Base-by-base conservation (phyloP, 495 filamentous ascomycete species). In the Pseudomonodictys pantanalensis region DNA sequence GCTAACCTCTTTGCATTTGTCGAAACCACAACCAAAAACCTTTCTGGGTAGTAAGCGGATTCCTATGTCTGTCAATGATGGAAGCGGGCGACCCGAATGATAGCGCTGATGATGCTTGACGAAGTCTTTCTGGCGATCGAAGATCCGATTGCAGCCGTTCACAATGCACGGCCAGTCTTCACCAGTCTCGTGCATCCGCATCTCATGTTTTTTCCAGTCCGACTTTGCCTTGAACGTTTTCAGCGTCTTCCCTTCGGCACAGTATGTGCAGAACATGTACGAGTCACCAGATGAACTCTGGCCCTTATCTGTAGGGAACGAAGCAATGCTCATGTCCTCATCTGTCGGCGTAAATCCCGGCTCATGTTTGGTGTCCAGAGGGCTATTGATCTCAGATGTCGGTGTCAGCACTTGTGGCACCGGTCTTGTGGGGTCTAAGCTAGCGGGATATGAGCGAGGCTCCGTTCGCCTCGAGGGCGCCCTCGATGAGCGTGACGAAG, bases 131-230 rank as follows among this genome's bases (percentile, higher is more conserved):
- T 64, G 54, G n/a, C 61, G 47, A 23, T 58, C 54, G 26, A 54
- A 55, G n/a, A 64, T 52, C 5, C 55, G 30, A 20, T 33, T 48
- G 49, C 61, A 64, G 15, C 61, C 61, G 23, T 54, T 46, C 2
- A 59, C 61, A 5, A 47, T 39, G 22, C 61, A 64, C n/a, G 47
- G 61, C 54, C 54, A 64, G 29, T 64, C 61, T 26, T 58, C 61
- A 0, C 61, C 61, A 11, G 61, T 64, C 50, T 64, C 61, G 43
- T 64, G 61, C 54, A 64, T 58, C 24, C 55, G 38, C 54, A 58
- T 64, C 39, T 64, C 61, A 28, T 64, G 61, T 29, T 59, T 58
- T 47, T 64, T 64, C 61, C 61, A 64, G 47, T 64, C 61, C 11
- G 61, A 64, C 22, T 64, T 64, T 22, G 54, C 61, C 32, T 64